These are phyloP conservation scores for Cryptomeria japonica DNA, from an alignment of 75 land plant species.

Conservation along the genomic window DNA sequence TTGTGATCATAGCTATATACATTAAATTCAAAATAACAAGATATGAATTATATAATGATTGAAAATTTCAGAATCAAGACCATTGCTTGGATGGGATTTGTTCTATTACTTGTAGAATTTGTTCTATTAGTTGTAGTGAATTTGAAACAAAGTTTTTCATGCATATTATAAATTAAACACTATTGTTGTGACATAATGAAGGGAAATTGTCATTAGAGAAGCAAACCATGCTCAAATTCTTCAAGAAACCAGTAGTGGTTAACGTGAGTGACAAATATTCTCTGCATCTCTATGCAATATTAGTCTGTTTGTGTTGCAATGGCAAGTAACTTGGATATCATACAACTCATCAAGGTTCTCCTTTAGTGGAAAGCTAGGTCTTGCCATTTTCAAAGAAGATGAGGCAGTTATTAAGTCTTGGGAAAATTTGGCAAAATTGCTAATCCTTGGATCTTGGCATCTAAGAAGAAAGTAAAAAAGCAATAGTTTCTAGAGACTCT, in stretches of 20 bases:
- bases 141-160: background rate
- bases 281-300: background rate
- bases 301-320: background rate
- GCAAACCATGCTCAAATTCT: background rate
- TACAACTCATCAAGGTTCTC: background rate
- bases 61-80: background rate
- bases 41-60: background rate
- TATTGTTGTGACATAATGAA: background rate
- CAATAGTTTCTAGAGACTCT: background rate
- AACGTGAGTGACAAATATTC: background rate
- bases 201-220: background rate
- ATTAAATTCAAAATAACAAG: background rate
- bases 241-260: background rate
- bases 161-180: background rate
- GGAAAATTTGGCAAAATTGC: background rate
- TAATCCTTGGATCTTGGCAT: background rate
- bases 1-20: background rate
- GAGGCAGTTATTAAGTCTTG: background rate
- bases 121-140: background rate
- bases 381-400: background rate
- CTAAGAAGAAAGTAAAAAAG: background rate
- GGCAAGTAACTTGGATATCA: background rate
- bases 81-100: background rate
- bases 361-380: background rate
- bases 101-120: background rate